Conservation (phyloP, 768 basidiomycete species). For the Nevesoporus exiguus region DNA sequence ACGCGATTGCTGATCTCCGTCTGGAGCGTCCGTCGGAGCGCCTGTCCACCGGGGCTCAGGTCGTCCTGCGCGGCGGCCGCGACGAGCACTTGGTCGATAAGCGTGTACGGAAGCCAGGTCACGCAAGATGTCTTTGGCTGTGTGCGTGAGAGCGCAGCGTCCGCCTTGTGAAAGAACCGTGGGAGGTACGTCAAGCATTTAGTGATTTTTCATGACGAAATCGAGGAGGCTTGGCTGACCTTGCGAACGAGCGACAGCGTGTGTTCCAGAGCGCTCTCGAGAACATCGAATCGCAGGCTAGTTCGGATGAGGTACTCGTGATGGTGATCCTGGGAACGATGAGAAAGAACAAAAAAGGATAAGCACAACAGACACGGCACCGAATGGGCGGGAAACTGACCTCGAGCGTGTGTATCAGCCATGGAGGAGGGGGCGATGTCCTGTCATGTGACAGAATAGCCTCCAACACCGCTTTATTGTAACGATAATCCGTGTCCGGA, state of each 20-base stretch:
- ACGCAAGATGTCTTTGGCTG: constrained; percentile 52
- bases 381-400: constrained; percentile 34
- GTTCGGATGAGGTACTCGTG: constrained; percentile 82
- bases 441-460: constrained; percentile 68
- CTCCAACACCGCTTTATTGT: constrained; percentile 74
- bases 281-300: constrained; percentile 73
- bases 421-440: constrained; percentile 65
- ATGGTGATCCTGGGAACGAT: constrained; percentile 50
- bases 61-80: constrained; percentile 55
- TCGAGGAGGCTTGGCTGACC: constrained; percentile 40
- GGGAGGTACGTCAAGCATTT: constrained; percentile 6
- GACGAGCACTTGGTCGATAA: constrained; percentile 78
- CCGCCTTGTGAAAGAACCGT: constrained; percentile 44
- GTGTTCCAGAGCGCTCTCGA: constrained; percentile 74
- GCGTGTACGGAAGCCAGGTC: constrained; percentile 80
- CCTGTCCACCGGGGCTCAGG: constrained; percentile 40
- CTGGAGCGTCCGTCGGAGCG: constrained; percentile 49
- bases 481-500: constrained; percentile 64
- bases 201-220: neutral
- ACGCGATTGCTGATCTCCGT: constrained; percentile 60
- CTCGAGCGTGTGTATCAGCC: constrained; percentile 77
- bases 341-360: neutral
- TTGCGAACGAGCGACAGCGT: constrained; percentile 68
- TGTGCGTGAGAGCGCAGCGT: constrained; percentile 49
- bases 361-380: neutral